Percentiles rank a stretch among this genome's conserved stretches.
Conservation (phyloP, 208 protist genomes). For the Wallacemonas sp. region DNA sequence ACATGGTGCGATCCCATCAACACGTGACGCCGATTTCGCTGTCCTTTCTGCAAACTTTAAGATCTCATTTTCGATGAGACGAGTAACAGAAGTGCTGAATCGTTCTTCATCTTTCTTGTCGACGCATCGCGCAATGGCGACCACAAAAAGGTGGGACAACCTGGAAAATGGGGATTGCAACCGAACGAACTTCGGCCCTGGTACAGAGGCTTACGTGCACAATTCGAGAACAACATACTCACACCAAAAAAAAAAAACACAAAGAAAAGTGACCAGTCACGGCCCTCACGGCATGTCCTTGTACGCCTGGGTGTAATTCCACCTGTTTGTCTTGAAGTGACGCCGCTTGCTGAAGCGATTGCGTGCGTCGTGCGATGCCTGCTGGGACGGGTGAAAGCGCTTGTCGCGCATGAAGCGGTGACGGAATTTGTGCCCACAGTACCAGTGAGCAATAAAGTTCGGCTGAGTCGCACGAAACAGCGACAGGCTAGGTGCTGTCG, state of each 20-base stretch:
- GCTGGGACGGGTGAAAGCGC: slow-evolving; percentile 81
- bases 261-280: neutral
- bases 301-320: slow-evolving; percentile 92
- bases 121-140: no score
- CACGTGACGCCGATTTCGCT: no score
- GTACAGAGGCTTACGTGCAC: no score
- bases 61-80: no score
- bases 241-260: slow-evolving; percentile 9
- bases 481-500: slow-evolving; percentile 12
- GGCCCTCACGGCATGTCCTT: slow-evolving; percentile 82
- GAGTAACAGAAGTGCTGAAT: no score
- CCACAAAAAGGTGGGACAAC: no score
- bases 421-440: slow-evolving; percentile 81
- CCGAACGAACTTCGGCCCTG: no score
- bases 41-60: no score
- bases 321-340: slow-evolving; percentile 91
- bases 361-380: slow-evolving; percentile 66
- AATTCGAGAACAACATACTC: neutral
- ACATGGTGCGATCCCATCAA: no score
- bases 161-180: no score
- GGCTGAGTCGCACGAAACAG: slow-evolving; percentile 48
- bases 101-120: no score
- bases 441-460: slow-evolving; percentile 83
- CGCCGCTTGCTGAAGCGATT: slow-evolving; percentile 83
- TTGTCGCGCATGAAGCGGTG: slow-evolving; percentile 91